Evolutionary conservation across 2,329 filamentous ascomycete species (phyloP).

Genomic region (Chaetomium sp.): DNA sequence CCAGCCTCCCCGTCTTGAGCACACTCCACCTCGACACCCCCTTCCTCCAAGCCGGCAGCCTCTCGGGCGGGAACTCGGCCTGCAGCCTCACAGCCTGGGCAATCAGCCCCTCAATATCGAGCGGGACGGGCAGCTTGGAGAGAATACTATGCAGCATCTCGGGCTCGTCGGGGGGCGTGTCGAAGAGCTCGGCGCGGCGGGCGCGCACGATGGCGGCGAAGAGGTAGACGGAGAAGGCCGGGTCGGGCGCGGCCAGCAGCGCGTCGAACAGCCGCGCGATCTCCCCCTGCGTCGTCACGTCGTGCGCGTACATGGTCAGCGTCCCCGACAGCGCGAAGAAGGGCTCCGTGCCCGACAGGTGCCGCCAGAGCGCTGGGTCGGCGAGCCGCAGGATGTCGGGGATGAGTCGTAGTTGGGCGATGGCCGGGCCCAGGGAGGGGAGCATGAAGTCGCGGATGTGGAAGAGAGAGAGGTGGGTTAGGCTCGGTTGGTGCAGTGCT

Average conservation of each 20-base stretch:
- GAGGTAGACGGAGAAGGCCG: slow-evolving; percentile 87
- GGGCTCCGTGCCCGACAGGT: slow-evolving; percentile 77
- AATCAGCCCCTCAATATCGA: slow-evolving; percentile 80
- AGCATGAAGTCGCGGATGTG: slow-evolving; percentile 98
- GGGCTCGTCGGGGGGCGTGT: slow-evolving; percentile 77
- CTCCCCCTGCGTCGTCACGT: slow-evolving; percentile 85
- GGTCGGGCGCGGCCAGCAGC: slow-evolving; percentile 80
- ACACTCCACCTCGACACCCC: slow-evolving; percentile 74
- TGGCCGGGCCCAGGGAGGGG: slow-evolving; percentile 76
- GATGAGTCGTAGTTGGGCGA: slow-evolving; percentile 83
- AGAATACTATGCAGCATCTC: slow-evolving; percentile 91
- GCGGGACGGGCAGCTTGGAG: slow-evolving; percentile 78
- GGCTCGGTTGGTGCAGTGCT: slow-evolving; percentile 59
- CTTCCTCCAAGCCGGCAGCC: slow-evolving; percentile 68
- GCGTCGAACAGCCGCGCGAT: slow-evolving; percentile 93
- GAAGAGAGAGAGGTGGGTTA: slow-evolving; percentile 81
- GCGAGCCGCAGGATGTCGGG: slow-evolving; percentile 75
- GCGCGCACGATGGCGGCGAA: slow-evolving; percentile 86
- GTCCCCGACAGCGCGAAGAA: slow-evolving; percentile 94
- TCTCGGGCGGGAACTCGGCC: slow-evolving; percentile 68
- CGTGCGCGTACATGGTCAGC: slow-evolving; percentile 94
- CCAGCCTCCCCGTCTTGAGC: slow-evolving; percentile 67
- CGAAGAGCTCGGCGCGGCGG: slow-evolving; percentile 80
- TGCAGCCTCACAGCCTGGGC: slow-evolving; percentile 65
- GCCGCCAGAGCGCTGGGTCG: slow-evolving; percentile 70